Percentiles rank a stretch among this genome's conserved stretches.
Conservation (phyloP, 805 yeast species). For the Dipodascus albidus region DNA sequence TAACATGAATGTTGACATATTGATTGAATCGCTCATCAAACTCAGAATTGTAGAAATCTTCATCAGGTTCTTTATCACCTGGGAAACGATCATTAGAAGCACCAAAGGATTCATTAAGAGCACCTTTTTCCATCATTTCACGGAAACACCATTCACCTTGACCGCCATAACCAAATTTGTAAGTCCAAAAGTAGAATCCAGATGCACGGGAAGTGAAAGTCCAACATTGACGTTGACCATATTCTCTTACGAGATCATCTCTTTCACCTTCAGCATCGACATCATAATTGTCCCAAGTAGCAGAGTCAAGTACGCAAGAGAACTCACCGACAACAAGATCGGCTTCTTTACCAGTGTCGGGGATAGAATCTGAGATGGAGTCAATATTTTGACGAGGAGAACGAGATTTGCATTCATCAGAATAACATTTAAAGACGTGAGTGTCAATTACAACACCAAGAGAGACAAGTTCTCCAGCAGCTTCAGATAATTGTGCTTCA, state of each 20-base stretch:
- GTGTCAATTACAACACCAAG: slow-evolving; percentile 68
- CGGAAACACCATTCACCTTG: slow-evolving; percentile 97
- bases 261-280: no score
- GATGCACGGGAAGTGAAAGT: slow-evolving; percentile 44
- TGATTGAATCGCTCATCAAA: slow-evolving; percentile 31
- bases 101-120: slow-evolving; percentile 28
- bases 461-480: slow-evolving; percentile 20
- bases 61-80: no score
- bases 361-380: slow-evolving; percentile 34
- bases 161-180: slow-evolving; percentile 71
- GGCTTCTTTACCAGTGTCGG: slow-evolving; percentile 32
- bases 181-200: slow-evolving; percentile 88
- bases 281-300: slow-evolving; percentile 49
- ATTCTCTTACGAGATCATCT: slow-evolving; percentile 43
- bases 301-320: slow-evolving; percentile 73
- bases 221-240: slow-evolving; percentile 44
- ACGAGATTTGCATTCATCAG: slow-evolving; percentile 58
- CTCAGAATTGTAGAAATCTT: slow-evolving; percentile 6
- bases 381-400: slow-evolving; percentile 49
- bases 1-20: slow-evolving; percentile 36
- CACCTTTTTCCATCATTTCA: slow-evolving; percentile 59
- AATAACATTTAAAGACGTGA: slow-evolving; percentile 79
- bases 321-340: slow-evolving; percentile 84
- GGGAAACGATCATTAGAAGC: slow-evolving; percentile 19
- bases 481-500: slow-evolving; percentile 22